Evolutionary conservation across 2,329 filamentous ascomycete genomes (phyloP).

Genomic region (Fusarium fracticaudum): DNA sequence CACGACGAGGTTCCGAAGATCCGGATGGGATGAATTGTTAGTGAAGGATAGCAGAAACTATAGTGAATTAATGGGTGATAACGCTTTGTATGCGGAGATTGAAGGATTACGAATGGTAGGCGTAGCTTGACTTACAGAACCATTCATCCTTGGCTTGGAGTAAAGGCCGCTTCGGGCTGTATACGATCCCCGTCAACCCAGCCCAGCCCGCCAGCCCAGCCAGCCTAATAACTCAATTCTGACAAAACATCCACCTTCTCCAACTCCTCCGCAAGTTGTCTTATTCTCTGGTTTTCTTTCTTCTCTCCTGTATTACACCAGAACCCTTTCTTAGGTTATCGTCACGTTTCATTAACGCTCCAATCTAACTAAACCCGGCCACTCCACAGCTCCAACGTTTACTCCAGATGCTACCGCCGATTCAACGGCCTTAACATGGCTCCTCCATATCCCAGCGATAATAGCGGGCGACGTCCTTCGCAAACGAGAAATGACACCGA

Average conservation of each 20-base stretch:
- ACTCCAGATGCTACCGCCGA: constrained; percentile 42
- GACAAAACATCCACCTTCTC: constrained; percentile 25
- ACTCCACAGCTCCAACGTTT: constrained; percentile 13
- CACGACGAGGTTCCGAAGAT: not conserved
- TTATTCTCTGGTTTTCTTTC: constrained; percentile 6
- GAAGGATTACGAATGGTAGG: not conserved
- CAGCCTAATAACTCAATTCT: constrained; percentile 14
- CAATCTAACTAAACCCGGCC: constrained; percentile 2
- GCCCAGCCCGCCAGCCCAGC: not conserved
- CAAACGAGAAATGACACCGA: constrained; percentile 17
- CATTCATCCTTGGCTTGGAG: not conserved
- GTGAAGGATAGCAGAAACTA: not conserved
- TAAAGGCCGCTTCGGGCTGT: constrained; percentile 19
- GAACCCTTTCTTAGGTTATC: not conserved
- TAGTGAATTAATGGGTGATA: not conserved
- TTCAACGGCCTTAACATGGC: constrained; percentile 41
- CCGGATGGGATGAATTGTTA: not conserved
- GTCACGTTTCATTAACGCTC: not conserved
- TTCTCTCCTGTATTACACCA: not conserved
- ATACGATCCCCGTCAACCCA: constrained; percentile 8
- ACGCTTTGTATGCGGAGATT: not conserved
- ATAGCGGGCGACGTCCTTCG: constrained; percentile 32
- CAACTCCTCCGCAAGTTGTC: not conserved
- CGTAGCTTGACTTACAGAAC: not conserved
- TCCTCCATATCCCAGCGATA: constrained; percentile 39